Conservation (phyloP, 192 early-diverging fungal genomes). For the Entrophospora sp. region DNA sequence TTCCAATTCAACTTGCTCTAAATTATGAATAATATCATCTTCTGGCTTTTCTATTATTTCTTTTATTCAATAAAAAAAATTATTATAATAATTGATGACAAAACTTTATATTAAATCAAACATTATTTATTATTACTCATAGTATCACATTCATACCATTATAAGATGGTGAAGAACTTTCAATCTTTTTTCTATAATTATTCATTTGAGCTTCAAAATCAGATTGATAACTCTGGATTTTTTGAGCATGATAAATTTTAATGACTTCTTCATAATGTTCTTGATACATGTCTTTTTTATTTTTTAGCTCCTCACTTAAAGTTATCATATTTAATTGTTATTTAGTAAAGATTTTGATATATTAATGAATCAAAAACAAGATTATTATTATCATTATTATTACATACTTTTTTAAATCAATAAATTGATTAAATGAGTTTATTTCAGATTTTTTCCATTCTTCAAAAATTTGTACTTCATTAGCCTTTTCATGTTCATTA, state of each 20-base stretch:
- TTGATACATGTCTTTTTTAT: background rate
- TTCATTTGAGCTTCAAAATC: slow-evolving; percentile 20
- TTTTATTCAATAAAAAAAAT: background rate
- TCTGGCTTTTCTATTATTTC: background rate
- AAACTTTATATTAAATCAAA: background rate
- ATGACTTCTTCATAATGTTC: slow-evolving; percentile 9
- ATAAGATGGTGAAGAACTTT: background rate
- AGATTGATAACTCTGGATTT: background rate
- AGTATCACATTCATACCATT: background rate
- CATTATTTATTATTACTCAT: background rate
- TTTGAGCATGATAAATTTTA: background rate
- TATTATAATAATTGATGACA: background rate
- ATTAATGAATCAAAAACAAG: too few species aligned
- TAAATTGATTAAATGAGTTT: background rate
- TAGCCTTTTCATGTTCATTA: background rate
- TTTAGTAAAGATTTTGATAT: too few species aligned
- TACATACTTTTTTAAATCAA: slow-evolving; percentile 1
- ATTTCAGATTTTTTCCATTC: slow-evolving; percentile 8
- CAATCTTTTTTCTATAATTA: slow-evolving; percentile 5
- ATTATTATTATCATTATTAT: background rate
- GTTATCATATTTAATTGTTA: too few species aligned
- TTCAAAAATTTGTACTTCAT: background rate
- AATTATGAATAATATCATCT: background rate
- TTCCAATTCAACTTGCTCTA: slow-evolving; percentile 13
- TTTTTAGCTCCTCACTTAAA: background rate